Base-by-base conservation (phyloP, 495 filamentous ascomycete genomes). In the Sporormia fimetaria region DNA sequence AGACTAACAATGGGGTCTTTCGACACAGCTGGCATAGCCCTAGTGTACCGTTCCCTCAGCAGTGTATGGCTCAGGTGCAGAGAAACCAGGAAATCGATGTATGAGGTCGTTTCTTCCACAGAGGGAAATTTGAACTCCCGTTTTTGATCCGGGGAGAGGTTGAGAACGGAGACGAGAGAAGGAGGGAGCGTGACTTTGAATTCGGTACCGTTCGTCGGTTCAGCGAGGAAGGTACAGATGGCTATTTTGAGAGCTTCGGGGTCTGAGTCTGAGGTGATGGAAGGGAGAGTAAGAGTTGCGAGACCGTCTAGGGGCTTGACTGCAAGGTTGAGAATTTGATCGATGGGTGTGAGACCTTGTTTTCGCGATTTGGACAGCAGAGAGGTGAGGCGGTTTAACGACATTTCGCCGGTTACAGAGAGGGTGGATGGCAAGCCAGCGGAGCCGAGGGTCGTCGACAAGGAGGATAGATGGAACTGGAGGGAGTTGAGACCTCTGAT, bases 191-290 rank as follows among this genome's bases (percentile, higher is more conserved):
- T 64, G 24, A 76, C 44, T 14, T 65, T 60, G 37, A 64, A 74
- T 37, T 63, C 58, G 4, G 69, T 71, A 22, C 71, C 67, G 18
- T 64, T 59, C 0, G 59, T 60, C 7, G 69, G 65, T 1, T 51
- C 33, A 12, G 56, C 58, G 20, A 70, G 47, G 26, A 55, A 66
- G 9, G 71, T 75, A 6, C 60, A 56, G 21, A 68, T 59, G 6
- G 51, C 59, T 33, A 77, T 59, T 3, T 40, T 61, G 41, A 78
- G 61, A 1, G 29, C 10, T 20, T 55, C 47, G 3, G 30, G 61
- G 60, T 40, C 12, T n/a, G 22, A n/a, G 12, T 22, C 10, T 20
- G n/a, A 32, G 15, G 39, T 44, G 15, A 37, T 32, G 7, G 49
- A 53, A 3, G 46, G 45, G 16, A 57, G 50, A 16, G 20, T 17